Evolutionary conservation across 768 basidiomycete genomes (phyloP).

Genomic region (Tricholoma flavovirens): DNA sequence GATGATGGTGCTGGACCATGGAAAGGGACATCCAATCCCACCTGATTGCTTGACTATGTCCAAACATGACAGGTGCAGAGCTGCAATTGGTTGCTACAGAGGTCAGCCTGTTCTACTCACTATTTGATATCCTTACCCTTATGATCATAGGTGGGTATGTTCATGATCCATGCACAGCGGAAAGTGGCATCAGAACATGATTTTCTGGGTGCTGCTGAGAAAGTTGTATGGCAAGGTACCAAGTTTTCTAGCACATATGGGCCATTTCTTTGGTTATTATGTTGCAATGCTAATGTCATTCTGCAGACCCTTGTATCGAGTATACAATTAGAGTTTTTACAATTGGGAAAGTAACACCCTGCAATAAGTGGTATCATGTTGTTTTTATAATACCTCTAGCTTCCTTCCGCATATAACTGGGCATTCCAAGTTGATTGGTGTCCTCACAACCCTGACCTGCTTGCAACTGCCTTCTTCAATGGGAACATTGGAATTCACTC

Average conservation of each 20-base stretch:
- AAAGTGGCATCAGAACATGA: constrained; percentile 98
- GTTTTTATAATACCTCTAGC: too few species aligned
- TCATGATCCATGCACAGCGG: constrained; percentile 92
- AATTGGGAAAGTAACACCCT: too few species aligned
- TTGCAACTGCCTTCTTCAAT: too few species aligned
- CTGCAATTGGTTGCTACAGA: constrained; percentile 95
- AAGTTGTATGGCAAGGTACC: constrained; percentile 94
- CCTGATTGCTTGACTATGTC: constrained; percentile 93
- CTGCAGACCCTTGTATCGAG: constrained; percentile 79
- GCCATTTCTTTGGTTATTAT: constrained; percentile 1
- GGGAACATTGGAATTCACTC: too few species aligned
- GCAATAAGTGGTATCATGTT: too few species aligned
- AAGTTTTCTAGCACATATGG: constrained; percentile 97
- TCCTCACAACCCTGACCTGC: too few species aligned
- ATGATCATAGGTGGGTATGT: constrained; percentile 89
- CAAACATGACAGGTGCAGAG: constrained; percentile 98
- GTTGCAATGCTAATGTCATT: constrained; percentile 13
- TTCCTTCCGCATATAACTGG: too few species aligned
- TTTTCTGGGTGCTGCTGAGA: constrained; percentile 96
- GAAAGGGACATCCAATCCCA: constrained; percentile 97
- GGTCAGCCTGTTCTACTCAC: constrained; percentile 35
- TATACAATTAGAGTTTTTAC: constrained; percentile 96
- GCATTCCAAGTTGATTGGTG: too few species aligned
- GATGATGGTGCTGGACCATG: constrained; percentile 98
- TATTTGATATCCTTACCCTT: not conserved